Evolutionary conservation across 2,329 filamentous ascomycete genomes (phyloP), one percentile per base, ranked within the genome.

Genomic region (Cadophora sp.): DNA sequence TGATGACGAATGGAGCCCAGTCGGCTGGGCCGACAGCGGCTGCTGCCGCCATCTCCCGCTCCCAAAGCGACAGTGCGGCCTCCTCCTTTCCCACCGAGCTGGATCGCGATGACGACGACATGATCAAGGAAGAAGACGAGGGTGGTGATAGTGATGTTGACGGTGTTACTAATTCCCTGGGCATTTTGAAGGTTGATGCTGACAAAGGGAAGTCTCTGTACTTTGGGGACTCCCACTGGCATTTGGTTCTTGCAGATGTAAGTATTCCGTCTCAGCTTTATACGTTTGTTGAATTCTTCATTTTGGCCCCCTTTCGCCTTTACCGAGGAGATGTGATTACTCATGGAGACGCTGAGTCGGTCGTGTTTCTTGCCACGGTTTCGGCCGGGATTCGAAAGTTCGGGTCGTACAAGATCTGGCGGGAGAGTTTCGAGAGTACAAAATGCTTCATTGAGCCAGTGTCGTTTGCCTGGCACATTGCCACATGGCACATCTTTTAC

Each of bases 1-100:
- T 98, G 76, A 97, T 98, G 95, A 95, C 95, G 76, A 94, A 92
- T 78, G 93, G 93, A 81, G 85, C 84, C n/a, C 83, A 86, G 71
- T 84, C 86, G 64, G 83, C 85, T 56, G 87, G 87, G 20, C 87
- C 87, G 59, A 87, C 87, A n/a, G 83, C 85, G 66, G 86, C 87
- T 41, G 74, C 71, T 6, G 73, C 78, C 27, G 74, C 76, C 8
- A 84, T 89, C 43, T 74, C 75, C 9, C 78, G 76, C 16, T 83
- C 82, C 24, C 74, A 76, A 33, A 76, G 74, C 67, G 73, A 76
- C 59, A 77, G 74, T 70, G 70, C 69, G 55, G 73, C 66, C 43
- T 74, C 66, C 22, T 70, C 72, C 27, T 74, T 70, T 61, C 73
- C 74, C 7, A 66, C 66, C 24, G 74, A 70, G 83, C 82, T 87